Conservation (phyloP, 2,329 filamentous ascomycete genomes). For the Fusarium coicis region DNA sequence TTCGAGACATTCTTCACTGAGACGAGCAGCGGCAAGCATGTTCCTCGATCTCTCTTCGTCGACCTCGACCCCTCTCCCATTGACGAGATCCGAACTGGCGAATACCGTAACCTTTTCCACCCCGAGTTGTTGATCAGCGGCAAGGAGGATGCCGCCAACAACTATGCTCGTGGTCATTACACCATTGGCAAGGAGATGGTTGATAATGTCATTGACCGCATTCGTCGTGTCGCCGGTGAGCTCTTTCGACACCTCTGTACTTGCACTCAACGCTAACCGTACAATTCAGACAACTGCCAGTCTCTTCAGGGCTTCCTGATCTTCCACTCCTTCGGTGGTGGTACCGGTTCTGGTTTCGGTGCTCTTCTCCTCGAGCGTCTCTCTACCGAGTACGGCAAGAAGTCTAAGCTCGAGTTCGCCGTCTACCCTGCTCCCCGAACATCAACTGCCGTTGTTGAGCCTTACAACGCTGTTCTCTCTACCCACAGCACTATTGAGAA, state of each 20-base stretch:
- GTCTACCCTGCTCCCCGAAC: slow-evolving; percentile 77
- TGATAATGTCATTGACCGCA: slow-evolving; percentile 74
- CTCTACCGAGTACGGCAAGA: slow-evolving; percentile 79
- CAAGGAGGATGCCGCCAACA: slow-evolving; percentile 82
- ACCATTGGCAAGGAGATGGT: slow-evolving; percentile 82
- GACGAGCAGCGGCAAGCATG: slow-evolving; percentile 77
- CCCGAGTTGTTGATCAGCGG: slow-evolving; percentile 77
- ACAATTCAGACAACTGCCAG: slow-evolving; percentile 72
- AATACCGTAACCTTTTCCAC: slow-evolving; percentile 77
- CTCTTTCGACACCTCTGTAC: slow-evolving; percentile 7
- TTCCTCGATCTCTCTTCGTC: slow-evolving; percentile 77
- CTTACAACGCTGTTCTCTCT: slow-evolving; percentile 78
- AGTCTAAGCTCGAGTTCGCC: slow-evolving; percentile 80
- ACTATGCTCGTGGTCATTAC: slow-evolving; percentile 81
- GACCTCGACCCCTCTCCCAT: slow-evolving; percentile 79
- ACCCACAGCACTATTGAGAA: slow-evolving; percentile 82
- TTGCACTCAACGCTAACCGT: slow-evolving; percentile 22
- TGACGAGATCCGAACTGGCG: slow-evolving; percentile 77
- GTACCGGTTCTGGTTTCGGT: slow-evolving; percentile 78
- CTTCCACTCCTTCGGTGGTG: slow-evolving; percentile 80
- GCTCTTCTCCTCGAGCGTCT: slow-evolving; percentile 78
- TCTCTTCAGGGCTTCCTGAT: slow-evolving; percentile 79
- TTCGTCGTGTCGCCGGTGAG: slow-evolving; percentile 75
- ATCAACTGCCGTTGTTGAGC: slow-evolving; percentile 77
- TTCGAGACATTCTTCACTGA: slow-evolving; percentile 81